Evolutionary conservation across 2,329 filamentous ascomycete species (phyloP), one percentile per base, ranked within the genome.

Genomic region (Cladophialophora carrionii): DNA sequence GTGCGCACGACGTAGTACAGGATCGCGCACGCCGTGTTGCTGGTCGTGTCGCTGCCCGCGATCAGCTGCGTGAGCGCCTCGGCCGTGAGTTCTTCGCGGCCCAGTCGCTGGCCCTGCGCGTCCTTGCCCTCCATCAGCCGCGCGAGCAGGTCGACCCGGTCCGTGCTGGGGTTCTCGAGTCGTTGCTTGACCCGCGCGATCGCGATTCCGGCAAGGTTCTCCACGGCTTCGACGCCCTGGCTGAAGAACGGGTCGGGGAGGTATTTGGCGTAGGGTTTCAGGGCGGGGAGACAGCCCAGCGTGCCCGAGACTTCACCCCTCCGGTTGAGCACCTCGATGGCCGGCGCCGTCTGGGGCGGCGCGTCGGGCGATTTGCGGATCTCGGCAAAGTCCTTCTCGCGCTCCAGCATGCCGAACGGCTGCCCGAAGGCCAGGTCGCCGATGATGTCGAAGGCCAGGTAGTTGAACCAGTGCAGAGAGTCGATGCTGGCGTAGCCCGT

Each of bases 1-100:
- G 90, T 90, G 48, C 83, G 81, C 4, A 88, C 80, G 32, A 86
- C 87, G 81, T 92, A 90, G 80, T 88, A 96, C 0, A 96, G 83
- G 43, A 96, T 83, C 0, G 92, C 92, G 73, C 92, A 96, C 2
- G 89, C 89, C 0, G 92, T 91, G 76, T 88, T 91, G 68, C 82
- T 86, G 17, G 90, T 88, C 2, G 82, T 80, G 68, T 90, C 88
- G 22, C 85, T 86, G 73, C 88, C 88, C 32, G 88, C 87, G 72
- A 90, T 96, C 49, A 96, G 84, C 76, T 96, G 92, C 0, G 92
- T 96, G 29, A 96, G 81, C 0, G 92, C 92, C 79, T 96, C 93
- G 41, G 92, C 92, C 0, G 91, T 96, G 59, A 96, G 82, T 75
- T 96, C 92, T 71, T 90, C 85, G 29, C 90, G 85, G 4, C 90